Base-by-base conservation (phyloP, 2,329 filamentous ascomycete genomes). In the Dactylellina leptospora region DNA sequence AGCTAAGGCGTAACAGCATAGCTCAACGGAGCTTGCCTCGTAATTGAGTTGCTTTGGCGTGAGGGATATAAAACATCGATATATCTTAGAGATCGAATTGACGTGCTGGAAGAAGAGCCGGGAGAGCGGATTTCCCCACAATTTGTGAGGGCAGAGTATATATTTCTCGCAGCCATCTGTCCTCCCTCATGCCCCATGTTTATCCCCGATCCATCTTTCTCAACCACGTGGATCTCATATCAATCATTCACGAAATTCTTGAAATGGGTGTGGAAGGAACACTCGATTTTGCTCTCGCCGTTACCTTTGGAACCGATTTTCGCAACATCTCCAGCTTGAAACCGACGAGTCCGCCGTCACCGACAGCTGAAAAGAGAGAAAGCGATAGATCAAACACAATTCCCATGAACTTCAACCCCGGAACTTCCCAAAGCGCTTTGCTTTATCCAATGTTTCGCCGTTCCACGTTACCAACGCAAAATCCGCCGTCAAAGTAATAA, bases 11-110 rank as follows among this genome's bases (percentile, higher is more conserved):
- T n/a, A n/a, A n/a, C n/a, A n/a, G n/a, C 50, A 40, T 33, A 23
- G 13, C 20, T 16, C 25, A 47, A n/a, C n/a, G 30, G 10, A 36
- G 4, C 36, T 40, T 40, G 13, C 3, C 48, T 55, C 45, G 6
- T 33, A 58, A 62, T 48, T 28, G 45, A 59, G 66, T 48, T 48
- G 44, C 44, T 27, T 48, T 50, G 59, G 58, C 20, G 58, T 64
- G 68, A 72, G 68, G 68, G 59, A 72, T 72, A 72, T 72, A 64
- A 64, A 54, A 54, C 51, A 58, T 62, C n/a, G n/a, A n/a, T n/a
- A n/a, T n/a, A n/a, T n/a, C 53, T 30, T 23, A 33, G 33, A 59
- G 61, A 58, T 13, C 8, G n/a, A 16, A 58, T 20, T 18, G 40
- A 6, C n/a, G 33, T 45, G 18, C 42, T 50, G 28, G 20, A 45